Conservation (phyloP, 192 early-diverging fungal genomes). For the Backusella mclennaniae region DNA sequence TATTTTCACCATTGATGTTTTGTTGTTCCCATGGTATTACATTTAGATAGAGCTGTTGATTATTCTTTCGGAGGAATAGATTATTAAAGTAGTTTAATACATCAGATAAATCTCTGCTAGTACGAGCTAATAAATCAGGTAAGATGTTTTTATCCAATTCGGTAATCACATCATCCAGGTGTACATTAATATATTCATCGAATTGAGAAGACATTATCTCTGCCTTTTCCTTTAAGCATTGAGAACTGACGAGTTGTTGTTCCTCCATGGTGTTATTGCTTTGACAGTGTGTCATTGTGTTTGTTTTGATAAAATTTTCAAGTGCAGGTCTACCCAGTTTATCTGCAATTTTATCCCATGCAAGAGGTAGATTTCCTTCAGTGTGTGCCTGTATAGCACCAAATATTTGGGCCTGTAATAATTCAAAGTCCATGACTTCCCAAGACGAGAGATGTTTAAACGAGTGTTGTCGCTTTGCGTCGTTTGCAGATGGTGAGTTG, state of each 20-base stretch:
- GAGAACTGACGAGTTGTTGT: background rate
- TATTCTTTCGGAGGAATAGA: conserved; percentile 5
- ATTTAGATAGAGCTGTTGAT: conserved; percentile 13
- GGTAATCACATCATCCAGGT: conserved; percentile 2
- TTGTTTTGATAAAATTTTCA: conserved; percentile 4
- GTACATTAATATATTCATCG: conserved; percentile 13
- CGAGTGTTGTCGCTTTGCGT: background rate
- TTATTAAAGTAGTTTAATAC: conserved; percentile 26
- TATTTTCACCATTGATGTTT: background rate
- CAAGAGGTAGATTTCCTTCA: conserved; percentile 18
- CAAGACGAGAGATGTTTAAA: background rate
- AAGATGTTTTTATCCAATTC: conserved; percentile 7
- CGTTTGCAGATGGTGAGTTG: background rate
- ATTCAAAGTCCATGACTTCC: conserved; percentile 25
- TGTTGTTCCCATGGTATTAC: conserved; percentile 11
- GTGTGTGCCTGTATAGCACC: conserved; percentile 28
- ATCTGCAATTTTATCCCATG: conserved; percentile 25
- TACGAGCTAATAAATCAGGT: conserved; percentile 18
- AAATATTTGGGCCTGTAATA: conserved; percentile 29
- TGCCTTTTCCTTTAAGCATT: conserved; percentile 21
- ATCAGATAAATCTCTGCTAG: conserved; percentile 14
- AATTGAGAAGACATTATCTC: conserved; percentile 2
- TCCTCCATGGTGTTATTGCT: background rate
- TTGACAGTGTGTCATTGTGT: background rate
- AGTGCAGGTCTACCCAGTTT: conserved; percentile 20